Evolutionary conservation across 352 stramenopile species (phyloP), one percentile per base, ranked within the genome.

Genomic region (Blastocystis hominis): DNA sequence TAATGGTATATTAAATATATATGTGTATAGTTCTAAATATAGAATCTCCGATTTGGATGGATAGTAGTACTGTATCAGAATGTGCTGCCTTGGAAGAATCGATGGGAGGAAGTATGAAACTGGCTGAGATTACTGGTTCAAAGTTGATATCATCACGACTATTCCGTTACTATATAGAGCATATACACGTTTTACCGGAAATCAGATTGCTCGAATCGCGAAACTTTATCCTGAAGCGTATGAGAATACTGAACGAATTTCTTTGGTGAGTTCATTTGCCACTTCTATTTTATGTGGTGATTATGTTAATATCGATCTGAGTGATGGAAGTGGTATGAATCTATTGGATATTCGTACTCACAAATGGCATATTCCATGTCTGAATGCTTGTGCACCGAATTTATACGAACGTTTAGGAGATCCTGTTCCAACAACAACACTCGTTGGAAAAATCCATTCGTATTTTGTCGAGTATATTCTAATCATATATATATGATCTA

Each of bases 271-370:
- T 56, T 86, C 80, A 3, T 86, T 89, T 36, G 55, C 69, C 42
- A 34, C 80, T 3, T 89, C 75, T 46, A 13, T 90, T 34, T 75
- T 90, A 4, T 20, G 61, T 1, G 89, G 89, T n/a, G n/a, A 54
- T 3, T 61, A 50, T 13, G 76, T 63, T 3, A 30, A 75, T 24
- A 86, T 88, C 34, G 89, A 90, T 61, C n/a, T 68, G 15, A 79
- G 64, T 53, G 89, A 90, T 75, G 88, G 53, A 5, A 70, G 54
- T 40, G 89, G 89, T 2, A 90, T 89, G 89, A 90, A 90, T 76
- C 40, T 90, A 50, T 34, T 89, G 75, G 63, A 81, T 30, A 47
- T 90, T 17, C 20, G 56, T 30, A 72, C 44, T 20, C 44, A 56
- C 34, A n/a, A 13, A 17, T 89, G 72, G 72, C 66, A 10, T n/a